A percentile compares a stretch with the other conserved stretches of the same genome.
These are phyloP conservation scores for Zymoseptoria tritici DNA, from an alignment of 2,329 filamentous ascomycete species.

Conservation along the genomic window DNA sequence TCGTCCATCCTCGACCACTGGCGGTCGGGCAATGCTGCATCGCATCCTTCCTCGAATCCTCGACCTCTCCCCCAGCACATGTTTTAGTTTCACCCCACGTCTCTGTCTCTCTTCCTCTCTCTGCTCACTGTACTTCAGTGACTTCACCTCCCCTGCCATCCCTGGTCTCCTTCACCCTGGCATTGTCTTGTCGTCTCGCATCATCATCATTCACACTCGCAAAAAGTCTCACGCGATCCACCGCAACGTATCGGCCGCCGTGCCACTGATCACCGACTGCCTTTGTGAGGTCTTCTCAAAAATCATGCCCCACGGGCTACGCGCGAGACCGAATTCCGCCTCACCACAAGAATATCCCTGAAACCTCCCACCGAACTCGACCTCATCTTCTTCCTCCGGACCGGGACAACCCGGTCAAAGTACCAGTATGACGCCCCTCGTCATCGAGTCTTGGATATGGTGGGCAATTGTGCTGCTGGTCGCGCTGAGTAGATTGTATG, in stretches of 20 bases:
- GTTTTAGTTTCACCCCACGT: neutral
- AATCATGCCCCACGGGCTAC: neutral
- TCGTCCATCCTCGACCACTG: neutral
- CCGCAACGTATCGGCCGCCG: neutral
- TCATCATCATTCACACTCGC: neutral
- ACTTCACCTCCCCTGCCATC: neutral
- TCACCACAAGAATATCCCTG: constrained; percentile 15
- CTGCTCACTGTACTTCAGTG: neutral
- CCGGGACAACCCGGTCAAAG: neutral
- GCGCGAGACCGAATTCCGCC: neutral
- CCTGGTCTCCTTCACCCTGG: neutral
- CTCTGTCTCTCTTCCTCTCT: neutral
- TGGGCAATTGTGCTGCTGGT: constrained; percentile 36
- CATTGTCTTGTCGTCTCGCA: neutral
- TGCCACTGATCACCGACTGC: neutral
- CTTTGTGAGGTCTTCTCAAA: neutral
- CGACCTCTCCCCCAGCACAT: neutral
- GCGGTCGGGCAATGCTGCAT: too few species aligned
- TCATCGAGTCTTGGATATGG: constrained; percentile 43
- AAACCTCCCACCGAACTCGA: neutral
- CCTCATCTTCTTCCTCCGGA: neutral
- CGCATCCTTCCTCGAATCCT: neutral
- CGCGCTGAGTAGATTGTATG: constrained; percentile 37
- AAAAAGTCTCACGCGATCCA: neutral
- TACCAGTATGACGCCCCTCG: constrained; percentile 28